Evolutionary conservation across 2,329 filamentous ascomycete genomes (phyloP), one percentile per base, ranked within the genome.

Genomic region (Ascochyta clinopodiicola): DNA sequence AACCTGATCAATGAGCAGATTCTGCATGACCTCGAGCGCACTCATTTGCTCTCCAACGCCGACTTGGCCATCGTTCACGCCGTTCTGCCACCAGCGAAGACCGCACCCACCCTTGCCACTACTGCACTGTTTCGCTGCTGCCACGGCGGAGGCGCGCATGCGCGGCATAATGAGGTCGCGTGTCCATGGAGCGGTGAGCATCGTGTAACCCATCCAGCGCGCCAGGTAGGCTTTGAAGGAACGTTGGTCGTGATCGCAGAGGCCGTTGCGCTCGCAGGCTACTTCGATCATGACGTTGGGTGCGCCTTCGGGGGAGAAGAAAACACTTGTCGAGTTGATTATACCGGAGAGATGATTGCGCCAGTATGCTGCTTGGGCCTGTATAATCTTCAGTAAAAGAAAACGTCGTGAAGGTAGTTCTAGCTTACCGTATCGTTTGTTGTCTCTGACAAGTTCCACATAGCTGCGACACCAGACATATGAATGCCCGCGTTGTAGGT

Each of bases 21-120:
- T 75, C 73, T 82, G 76, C 59, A 86, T 76, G 37, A 82, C 79
- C 53, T 83, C 82, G 10, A 87, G 72, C 3, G 81, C 83, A 51
- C 78, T 78, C 83, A 86, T 86, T 71, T 85, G 81, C 70, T 86
- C 81, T 25, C 83, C 83, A 13, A 84, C 82, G 27, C 84, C 83
- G 21, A 72, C 72, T 13, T 72, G 75, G 19, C 78, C 76, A 63
- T 85, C 82, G 59, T 79, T 80, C 1, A 53, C 61, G n/a, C 69
- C 71, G 15, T 64, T 65, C 1, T 67, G 73, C 36, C 65, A 73
- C 80, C 80, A 82, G 17, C 70, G 66, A 3, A 78, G 71, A 25
- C 79, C 79, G 60, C 80, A 82, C 5, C 74, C 77, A 4, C 75
- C 72, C n/a, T 79, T 75, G 21, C 79, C 80, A 10, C 81, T 82